A percentile compares a stretch with the other conserved stretches of the same genome.
phyloP scores from a whole-genome alignment of 768 basidiomycete species.

The Mycena haematopus region DNA sequence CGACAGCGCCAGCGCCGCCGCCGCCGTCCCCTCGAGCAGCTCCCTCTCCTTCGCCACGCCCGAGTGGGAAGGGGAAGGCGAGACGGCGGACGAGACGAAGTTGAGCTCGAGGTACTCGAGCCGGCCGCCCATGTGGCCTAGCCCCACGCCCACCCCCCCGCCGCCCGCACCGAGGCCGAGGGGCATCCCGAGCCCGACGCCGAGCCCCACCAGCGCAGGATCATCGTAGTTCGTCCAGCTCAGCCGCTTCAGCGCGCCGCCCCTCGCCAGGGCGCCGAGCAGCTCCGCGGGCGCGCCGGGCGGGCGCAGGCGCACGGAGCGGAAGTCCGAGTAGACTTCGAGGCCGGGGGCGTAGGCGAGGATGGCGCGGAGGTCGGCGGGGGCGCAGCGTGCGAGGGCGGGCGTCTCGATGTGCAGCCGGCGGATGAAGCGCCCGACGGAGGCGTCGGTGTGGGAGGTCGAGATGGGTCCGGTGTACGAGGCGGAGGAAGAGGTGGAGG shows the following conservation, averaged over 20 bases:
- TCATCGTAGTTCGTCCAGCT: constrained; percentile 81
- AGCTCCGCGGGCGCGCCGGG: constrained; percentile 53
- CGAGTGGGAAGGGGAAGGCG: neutral
- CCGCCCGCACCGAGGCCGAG: too few species aligned
- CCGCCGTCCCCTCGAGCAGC: too few species aligned
- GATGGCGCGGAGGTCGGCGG: constrained; percentile 69
- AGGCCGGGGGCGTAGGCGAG: constrained; percentile 68
- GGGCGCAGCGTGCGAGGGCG: constrained; percentile 66
- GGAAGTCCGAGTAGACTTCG: constrained; percentile 64
- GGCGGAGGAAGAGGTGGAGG: too few species aligned
- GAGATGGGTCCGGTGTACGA: too few species aligned
- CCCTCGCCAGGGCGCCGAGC: constrained; percentile 62
- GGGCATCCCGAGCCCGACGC: constrained; percentile 15
- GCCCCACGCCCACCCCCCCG: constrained; percentile 42
- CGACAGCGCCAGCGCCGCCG: neutral
- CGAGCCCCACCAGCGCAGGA: constrained; percentile 49
- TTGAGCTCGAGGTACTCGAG: constrained; percentile 76
- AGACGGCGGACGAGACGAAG: constrained; percentile 47
- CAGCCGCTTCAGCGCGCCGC: constrained; percentile 61
- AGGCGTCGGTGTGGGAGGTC: constrained; percentile 35
- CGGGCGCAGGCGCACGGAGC: constrained; percentile 56
- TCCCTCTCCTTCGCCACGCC: too few species aligned
- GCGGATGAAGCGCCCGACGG: constrained; percentile 57
- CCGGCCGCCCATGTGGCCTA: constrained; percentile 55
- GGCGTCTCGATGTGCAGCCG: constrained; percentile 76